These are phyloP conservation scores for Hemileccinum impolitum DNA, from an alignment of 768 basidiomycete species.

Conservation along the genomic window DNA sequence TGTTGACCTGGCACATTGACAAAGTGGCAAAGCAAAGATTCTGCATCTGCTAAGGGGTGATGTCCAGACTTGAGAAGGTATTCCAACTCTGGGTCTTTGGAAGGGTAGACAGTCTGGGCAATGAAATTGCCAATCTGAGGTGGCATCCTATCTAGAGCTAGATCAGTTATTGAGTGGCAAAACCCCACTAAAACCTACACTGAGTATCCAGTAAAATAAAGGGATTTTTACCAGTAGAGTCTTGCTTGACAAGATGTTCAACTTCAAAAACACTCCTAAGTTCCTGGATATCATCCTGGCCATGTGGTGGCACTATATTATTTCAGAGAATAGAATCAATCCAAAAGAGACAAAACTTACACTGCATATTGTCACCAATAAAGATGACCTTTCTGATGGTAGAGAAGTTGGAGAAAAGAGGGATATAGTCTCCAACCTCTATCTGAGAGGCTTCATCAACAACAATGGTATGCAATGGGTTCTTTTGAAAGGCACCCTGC, in stretches of 20 bases:
- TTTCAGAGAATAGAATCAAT: slow-evolving; percentile 28
- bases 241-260: slow-evolving; percentile 45
- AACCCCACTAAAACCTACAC: slow-evolving; percentile 46
- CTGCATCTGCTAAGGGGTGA: slow-evolving; percentile 45
- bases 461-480: slow-evolving; percentile 47
- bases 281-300: slow-evolving; percentile 61
- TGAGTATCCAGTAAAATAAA: slow-evolving; percentile 66
- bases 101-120: slow-evolving; percentile 62
- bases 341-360: slow-evolving; percentile 36
- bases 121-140: slow-evolving; percentile 74
- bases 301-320: slow-evolving; percentile 71
- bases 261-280: slow-evolving; percentile 79
- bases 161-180: slow-evolving; percentile 2
- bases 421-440: slow-evolving; percentile 54
- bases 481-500: slow-evolving; percentile 19
- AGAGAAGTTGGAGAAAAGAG: slow-evolving; percentile 26
- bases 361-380: slow-evolving; percentile 67
- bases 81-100: slow-evolving; percentile 29
- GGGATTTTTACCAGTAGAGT: slow-evolving; percentile 23
- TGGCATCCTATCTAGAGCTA: slow-evolving; percentile 72
- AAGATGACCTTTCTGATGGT: slow-evolving; percentile 54
- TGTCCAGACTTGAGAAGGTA: slow-evolving; percentile 47
- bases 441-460: slow-evolving; percentile 71
- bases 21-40: slow-evolving; percentile 54
- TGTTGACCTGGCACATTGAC: slow-evolving; percentile 52